These are phyloP conservation scores for Blastocladiella britannica DNA, from an alignment of 192 early-diverging fungal genomes.

Conservation along the genomic window DNA sequence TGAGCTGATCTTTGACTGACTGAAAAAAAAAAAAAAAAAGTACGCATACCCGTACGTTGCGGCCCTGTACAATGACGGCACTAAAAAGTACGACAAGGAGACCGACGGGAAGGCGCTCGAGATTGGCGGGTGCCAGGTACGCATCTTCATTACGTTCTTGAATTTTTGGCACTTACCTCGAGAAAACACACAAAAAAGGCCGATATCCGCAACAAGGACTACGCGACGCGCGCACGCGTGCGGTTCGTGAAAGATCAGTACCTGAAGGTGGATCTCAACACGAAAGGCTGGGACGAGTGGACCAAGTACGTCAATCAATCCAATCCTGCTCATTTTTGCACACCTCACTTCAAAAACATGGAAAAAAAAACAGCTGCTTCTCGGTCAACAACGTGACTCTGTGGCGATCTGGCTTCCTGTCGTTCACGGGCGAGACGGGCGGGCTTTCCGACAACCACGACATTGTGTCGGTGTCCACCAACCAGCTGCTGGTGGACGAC, in stretches of 20 bases:
- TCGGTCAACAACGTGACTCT: slow-evolving; percentile 51
- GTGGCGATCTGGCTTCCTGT: slow-evolving; percentile 58
- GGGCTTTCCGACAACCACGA: slow-evolving; percentile 54
- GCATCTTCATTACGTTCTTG: no score
- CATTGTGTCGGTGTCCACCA: slow-evolving; percentile 23
- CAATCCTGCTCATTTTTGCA: background rate
- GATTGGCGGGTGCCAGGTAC: slow-evolving; percentile 2
- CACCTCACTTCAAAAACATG: background rate
- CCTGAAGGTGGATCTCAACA: slow-evolving; percentile 24
- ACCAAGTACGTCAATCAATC: background rate
- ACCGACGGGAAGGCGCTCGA: slow-evolving; percentile 18
- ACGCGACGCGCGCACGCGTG: slow-evolving; percentile 18
- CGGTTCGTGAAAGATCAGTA: slow-evolving; percentile 22
- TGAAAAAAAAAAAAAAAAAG: slow-evolving; percentile 4
- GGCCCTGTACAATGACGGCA: slow-evolving; percentile 35
- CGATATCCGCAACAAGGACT: slow-evolving; percentile 19
- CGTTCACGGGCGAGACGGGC: slow-evolving; percentile 82
- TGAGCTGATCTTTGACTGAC: slow-evolving; percentile 1
- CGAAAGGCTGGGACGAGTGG: slow-evolving; percentile 6
- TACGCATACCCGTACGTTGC: slow-evolving; percentile 27
- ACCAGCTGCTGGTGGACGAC: background rate
- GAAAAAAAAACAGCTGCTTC: slow-evolving; percentile 43
- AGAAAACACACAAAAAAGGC: no score
- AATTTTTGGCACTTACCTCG: no score
- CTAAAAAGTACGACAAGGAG: slow-evolving; percentile 26